Percentiles rank a stretch among this genome's conserved stretches.
phyloP scores from a whole-genome alignment of 768 basidiomycete genomes.

The Leucocoprinus sp. region DNA sequence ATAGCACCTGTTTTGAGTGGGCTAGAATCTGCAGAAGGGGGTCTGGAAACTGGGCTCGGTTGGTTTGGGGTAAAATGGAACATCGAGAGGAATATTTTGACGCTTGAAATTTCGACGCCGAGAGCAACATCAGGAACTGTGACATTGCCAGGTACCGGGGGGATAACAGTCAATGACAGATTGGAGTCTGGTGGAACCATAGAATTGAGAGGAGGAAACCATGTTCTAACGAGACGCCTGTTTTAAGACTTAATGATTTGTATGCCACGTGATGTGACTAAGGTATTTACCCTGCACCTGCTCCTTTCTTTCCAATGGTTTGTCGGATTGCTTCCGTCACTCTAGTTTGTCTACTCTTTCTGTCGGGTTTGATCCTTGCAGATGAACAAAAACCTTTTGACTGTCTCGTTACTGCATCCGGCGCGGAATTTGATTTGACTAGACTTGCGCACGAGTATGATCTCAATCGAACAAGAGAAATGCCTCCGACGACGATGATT shows the following conservation, averaged over 20 bases:
- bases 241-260: background rate
- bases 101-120: background rate
- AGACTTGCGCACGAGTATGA: constrained; percentile 43
- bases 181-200: background rate
- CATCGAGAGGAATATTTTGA: constrained; percentile 4
- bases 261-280: constrained; percentile 8
- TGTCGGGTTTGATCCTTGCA: constrained; percentile 17
- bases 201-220: constrained; percentile 4
- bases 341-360: constrained; percentile 13
- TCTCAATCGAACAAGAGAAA: constrained; percentile 40
- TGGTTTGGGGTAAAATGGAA: constrained; percentile 44
- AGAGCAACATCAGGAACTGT: constrained; percentile 7
- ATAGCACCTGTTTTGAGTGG: constrained; percentile 35
- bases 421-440: constrained; percentile 52
- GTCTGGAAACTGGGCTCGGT: constrained; percentile 44
- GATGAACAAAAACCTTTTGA: constrained; percentile 40
- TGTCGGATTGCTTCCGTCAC: constrained; percentile 5
- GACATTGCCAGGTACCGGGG: constrained; percentile 5
- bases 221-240: constrained; percentile 1
- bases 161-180: background rate
- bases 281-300: background rate
- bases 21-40: constrained; percentile 36
- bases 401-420: constrained; percentile 37
- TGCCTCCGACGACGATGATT: constrained; percentile 55
- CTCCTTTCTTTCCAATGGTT: constrained; percentile 1